Conservation (phyloP, 768 basidiomycete species). For the Termitomyces sp. region DNA sequence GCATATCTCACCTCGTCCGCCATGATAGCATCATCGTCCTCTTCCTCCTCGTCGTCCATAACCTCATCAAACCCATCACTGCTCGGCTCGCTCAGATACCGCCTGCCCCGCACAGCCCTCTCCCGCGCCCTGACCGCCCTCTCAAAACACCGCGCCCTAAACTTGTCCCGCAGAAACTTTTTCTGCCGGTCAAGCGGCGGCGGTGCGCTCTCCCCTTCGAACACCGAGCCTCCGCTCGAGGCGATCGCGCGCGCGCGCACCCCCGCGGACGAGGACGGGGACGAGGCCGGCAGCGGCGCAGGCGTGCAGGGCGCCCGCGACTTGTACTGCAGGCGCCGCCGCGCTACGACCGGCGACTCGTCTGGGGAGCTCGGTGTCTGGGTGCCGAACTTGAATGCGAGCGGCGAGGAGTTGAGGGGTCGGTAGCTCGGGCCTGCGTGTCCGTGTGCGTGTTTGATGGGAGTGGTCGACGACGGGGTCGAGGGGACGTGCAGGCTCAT, state of each 20-base stretch:
- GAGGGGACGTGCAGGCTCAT: conserved; percentile 11
- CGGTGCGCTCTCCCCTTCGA: conserved; percentile 6
- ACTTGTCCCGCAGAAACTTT: conserved; percentile 50
- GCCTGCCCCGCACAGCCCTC: conserved; percentile 36
- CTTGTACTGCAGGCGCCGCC: conserved; percentile 56
- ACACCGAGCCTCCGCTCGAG: conserved; percentile 19
- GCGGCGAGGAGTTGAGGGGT: conserved; percentile 46
- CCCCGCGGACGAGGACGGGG: conserved; percentile 12
- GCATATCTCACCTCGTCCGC: conserved; percentile 49
- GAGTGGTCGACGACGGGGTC: conserved; percentile 6
- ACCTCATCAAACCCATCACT: conserved; percentile 42
- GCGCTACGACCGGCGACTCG: conserved; percentile 43
- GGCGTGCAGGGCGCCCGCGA: conserved; percentile 22
- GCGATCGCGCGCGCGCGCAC: conserved; percentile 4
- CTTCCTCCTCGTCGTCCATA: conserved; percentile 43
- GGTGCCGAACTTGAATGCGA: conserved; percentile 23
- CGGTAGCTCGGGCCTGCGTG: conserved; percentile 13
- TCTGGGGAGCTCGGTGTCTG: conserved; percentile 24
- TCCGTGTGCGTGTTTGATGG: neutral
- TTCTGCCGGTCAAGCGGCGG: conserved; percentile 38
- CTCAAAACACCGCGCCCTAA: conserved; percentile 58
- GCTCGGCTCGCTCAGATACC: conserved; percentile 32
- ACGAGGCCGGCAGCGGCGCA: conserved; percentile 9
- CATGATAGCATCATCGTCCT: conserved; percentile 60
- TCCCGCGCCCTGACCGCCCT: conserved; percentile 52